Base-by-base conservation (phyloP, 169 alveolate genomes). In the Plasmodium inui region DNA sequence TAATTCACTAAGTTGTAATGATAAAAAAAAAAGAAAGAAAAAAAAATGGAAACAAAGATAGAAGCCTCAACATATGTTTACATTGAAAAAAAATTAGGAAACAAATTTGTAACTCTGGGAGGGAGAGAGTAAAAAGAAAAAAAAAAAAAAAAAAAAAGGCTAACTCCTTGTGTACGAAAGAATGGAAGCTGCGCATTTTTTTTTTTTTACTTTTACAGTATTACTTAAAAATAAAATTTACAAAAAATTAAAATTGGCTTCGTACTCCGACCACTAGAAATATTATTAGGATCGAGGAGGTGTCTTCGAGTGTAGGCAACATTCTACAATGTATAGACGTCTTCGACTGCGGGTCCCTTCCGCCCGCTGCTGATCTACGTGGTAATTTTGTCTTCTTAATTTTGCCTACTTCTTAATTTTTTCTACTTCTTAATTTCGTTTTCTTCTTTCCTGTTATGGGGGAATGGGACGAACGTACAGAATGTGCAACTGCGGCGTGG, bases 371-470 rank as follows among this genome's bases (percentile, higher is more conserved):
- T 22, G 19, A 67, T 67, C 76, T 67, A 22, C 76, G 19, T 50
- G 9, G 22, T 34, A 34, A 34, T 4, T 34, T 34, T 34, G 39
- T 34, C 39, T 34, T 34, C 39, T 34, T 34, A 34, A 34, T 4
- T 34, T 34, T 34, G n/a, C 1, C 71, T 83, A 83, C 26, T 32
- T 34, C 39, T 34, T 34, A 34, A 34, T 4, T 34, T 34, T 34
- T 7, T 3, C 71, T 83, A 83, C 26, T 57, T 83, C 39, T 83
- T 84, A 41, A 84, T 7, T 71, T 71, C 83, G 30, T 41, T 39
- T 84, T 84, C 92, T 39, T 84, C 92, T 8, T 67, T 84, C 80
- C 92, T 84, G 53, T 34, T 84, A 84, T 67, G 7, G 17, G 50
- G 3, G 7, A 39, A 41, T 0, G 41, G 71, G 41, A 32, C 22